A percentile compares a stretch with the other conserved stretches of the same genome.
Evolutionary conservation across 345 rosid genomes (phyloP).

Genomic region (Gossypium mustelinum): DNA sequence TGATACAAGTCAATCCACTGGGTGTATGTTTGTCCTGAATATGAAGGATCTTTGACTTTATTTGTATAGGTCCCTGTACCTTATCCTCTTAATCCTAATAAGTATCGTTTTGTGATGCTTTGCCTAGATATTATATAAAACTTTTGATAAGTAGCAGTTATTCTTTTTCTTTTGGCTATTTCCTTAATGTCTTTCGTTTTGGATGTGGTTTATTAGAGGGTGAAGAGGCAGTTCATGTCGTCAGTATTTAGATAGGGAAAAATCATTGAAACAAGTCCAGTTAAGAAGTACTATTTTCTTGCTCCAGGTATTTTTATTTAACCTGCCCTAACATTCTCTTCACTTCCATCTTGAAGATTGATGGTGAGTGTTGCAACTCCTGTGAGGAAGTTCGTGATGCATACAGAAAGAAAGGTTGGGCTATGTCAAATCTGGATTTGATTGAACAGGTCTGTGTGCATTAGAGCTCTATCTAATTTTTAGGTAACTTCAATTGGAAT

Average conservation of each 20-base stretch:
- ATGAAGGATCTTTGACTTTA: background rate
- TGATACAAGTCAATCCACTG: background rate
- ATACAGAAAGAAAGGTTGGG: conserved; percentile 87
- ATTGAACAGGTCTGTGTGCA: conserved; percentile 69
- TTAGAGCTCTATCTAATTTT: background rate
- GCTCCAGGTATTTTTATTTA: background rate
- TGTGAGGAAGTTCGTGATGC: conserved; percentile 95
- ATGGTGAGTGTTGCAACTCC: conserved; percentile 76
- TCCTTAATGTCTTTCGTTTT: conserved; percentile 4
- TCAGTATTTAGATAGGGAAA: background rate
- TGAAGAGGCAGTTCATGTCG: background rate
- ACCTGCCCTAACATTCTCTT: background rate
- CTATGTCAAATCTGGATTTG: conserved; percentile 54
- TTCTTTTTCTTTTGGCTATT: background rate
- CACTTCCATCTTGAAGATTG: conserved; percentile 39
- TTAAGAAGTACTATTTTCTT: background rate
- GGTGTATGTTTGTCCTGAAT: background rate
- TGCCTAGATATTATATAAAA: background rate
- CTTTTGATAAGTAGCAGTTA: background rate
- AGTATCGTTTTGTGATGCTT: background rate
- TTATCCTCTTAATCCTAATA: background rate
- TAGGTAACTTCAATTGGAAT: background rate
- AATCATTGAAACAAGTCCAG: background rate
- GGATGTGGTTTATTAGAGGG: background rate
- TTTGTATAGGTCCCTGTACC: background rate